Evolutionary conservation across 2,329 filamentous ascomycete species (phyloP).

Genomic region (Pleoardoris graminearum): DNA sequence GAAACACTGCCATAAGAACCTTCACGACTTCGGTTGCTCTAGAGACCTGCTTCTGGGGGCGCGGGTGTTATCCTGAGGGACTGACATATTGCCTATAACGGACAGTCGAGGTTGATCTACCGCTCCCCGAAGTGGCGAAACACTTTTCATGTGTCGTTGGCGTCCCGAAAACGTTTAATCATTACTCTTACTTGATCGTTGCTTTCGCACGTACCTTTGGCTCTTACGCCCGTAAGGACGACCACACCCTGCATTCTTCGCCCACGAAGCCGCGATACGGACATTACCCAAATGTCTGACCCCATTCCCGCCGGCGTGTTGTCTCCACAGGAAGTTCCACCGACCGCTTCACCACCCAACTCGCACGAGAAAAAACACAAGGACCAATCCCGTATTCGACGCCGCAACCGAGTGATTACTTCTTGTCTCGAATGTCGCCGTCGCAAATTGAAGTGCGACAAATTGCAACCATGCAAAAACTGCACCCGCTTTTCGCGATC

Average conservation of each 20-base stretch:
- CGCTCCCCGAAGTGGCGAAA: no score
- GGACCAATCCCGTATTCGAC: conserved; percentile 37
- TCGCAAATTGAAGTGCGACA: conserved; percentile 79
- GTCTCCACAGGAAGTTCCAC: conserved; percentile 6
- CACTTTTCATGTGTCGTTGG: not conserved
- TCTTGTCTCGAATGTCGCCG: conserved; percentile 57
- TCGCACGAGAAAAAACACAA: conserved; percentile 23
- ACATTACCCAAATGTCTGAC: conserved; percentile 11
- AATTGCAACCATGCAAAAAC: conserved; percentile 70
- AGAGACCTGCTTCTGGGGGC: not conserved
- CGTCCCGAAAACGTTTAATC: not conserved
- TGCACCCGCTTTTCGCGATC: conserved; percentile 58
- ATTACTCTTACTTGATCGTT: not conserved
- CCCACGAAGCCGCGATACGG: conserved; percentile 4
- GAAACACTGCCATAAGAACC: not conserved
- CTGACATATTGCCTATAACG: not conserved
- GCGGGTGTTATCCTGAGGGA: not conserved
- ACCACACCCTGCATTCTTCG: not conserved
- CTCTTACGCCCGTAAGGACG: conserved; percentile 6
- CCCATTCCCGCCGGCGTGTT: conserved; percentile 14
- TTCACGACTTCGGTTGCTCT: not conserved
- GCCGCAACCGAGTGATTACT: conserved; percentile 45
- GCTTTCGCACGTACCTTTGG: not conserved
- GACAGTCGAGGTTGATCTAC: no score
- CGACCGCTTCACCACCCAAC: conserved; percentile 5